phyloP scores from a whole-genome alignment of 2,329 filamentous ascomycete genomes.

The Colletotrichum sp. region DNA sequence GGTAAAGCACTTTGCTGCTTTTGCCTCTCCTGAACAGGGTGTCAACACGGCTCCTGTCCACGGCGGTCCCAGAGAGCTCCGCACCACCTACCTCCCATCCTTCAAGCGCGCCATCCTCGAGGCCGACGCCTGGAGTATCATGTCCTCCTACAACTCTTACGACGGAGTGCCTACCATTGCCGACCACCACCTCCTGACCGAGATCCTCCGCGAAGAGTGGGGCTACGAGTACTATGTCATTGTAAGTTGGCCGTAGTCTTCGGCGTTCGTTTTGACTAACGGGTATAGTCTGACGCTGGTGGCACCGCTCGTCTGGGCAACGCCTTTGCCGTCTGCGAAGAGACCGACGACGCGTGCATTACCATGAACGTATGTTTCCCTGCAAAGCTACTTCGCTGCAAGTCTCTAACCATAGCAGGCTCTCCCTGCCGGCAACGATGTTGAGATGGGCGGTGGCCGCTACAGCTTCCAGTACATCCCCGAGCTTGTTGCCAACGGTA shows the following conservation, averaged over 20 bases:
- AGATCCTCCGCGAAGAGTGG: slow-evolving; percentile 75
- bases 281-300: slow-evolving; percentile 61
- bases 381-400: not conserved
- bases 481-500: slow-evolving; percentile 65
- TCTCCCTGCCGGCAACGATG: slow-evolving; percentile 72
- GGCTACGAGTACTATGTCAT: slow-evolving; percentile 73
- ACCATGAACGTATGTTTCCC: slow-evolving; percentile 54
- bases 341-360: slow-evolving; percentile 68
- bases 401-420: slow-evolving; percentile 37
- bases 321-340: slow-evolving; percentile 67
- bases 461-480: slow-evolving; percentile 74
- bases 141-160: slow-evolving; percentile 78
- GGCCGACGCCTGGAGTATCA: slow-evolving; percentile 69
- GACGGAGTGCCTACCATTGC: slow-evolving; percentile 74
- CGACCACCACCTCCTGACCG: slow-evolving; percentile 68
- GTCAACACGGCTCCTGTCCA: slow-evolving; percentile 69
- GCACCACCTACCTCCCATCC: slow-evolving; percentile 60
- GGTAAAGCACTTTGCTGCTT: slow-evolving; percentile 77
- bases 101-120: slow-evolving; percentile 77
- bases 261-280: not conserved
- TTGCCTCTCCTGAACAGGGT: slow-evolving; percentile 73
- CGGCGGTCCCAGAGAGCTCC: slow-evolving; percentile 57
- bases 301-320: slow-evolving; percentile 72
- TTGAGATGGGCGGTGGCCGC: slow-evolving; percentile 79
- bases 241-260: not conserved